Conservation (phyloP, 805 yeast species). For the Candida sakaeoensis region DNA sequence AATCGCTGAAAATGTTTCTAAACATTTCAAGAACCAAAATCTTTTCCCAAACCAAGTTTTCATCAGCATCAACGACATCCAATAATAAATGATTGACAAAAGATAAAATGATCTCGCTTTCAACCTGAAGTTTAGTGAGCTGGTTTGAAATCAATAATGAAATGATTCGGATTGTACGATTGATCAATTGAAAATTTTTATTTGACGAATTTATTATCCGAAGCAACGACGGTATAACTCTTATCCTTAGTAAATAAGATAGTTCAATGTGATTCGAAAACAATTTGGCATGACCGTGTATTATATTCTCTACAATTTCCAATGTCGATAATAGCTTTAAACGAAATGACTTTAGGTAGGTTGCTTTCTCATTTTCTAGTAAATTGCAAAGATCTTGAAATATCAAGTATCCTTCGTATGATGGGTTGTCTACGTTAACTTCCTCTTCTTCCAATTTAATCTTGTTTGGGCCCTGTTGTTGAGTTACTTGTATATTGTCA, state of each 20-base stretch:
- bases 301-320: conserved; percentile 77
- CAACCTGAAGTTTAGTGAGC: conserved; percentile 61
- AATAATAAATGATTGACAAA: conserved; percentile 70
- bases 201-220: conserved; percentile 53
- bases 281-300: conserved; percentile 56
- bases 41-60: conserved; percentile 63
- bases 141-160: conserved; percentile 56
- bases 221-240: conserved; percentile 72
- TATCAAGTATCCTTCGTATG: conserved; percentile 67
- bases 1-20: conserved; percentile 56
- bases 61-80: conserved; percentile 32
- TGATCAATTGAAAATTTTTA: conserved; percentile 63
- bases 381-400: conserved; percentile 70
- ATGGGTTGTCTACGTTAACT: conserved; percentile 45
- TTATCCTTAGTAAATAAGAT: conserved; percentile 58
- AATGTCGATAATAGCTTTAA: conserved; percentile 64
- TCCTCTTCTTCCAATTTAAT: conserved; percentile 39
- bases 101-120: conserved; percentile 77
- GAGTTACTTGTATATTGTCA: conserved; percentile 53
- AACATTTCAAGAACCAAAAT: conserved; percentile 71
- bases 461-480: conserved; percentile 4
- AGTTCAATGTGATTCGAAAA: conserved; percentile 63
- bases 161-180: conserved; percentile 72
- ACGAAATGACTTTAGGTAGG: conserved; percentile 50
- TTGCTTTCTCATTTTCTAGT: conserved; percentile 55